Evolutionary conservation across 2,329 filamentous ascomycete species (phyloP).

Genomic region (Phialocephala sp.): DNA sequence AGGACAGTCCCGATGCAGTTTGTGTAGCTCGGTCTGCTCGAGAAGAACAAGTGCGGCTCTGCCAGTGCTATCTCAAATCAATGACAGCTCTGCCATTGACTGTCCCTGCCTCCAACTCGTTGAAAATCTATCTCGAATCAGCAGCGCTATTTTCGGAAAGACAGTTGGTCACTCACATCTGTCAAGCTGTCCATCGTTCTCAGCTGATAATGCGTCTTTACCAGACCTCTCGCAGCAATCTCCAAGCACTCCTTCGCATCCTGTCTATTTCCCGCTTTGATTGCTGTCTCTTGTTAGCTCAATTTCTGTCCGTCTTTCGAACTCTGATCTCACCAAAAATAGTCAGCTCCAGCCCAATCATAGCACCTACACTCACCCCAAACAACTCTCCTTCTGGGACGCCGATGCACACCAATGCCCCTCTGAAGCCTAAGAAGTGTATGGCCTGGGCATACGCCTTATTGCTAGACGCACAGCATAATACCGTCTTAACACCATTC

Average conservation of each 20-base stretch:
- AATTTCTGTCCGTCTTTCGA: background rate
- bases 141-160: background rate
- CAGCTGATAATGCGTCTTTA: constrained; percentile 48
- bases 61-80: constrained; percentile 10
- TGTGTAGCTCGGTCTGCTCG: background rate
- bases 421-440: constrained; percentile 50
- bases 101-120: constrained; percentile 17
- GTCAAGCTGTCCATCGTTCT: constrained; percentile 46
- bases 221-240: constrained; percentile 50
- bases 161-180: constrained; percentile 7
- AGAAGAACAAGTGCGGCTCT: background rate
- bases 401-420: constrained; percentile 54
- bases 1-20: too few relatives aligned
- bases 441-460: constrained; percentile 53
- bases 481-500: constrained; percentile 42
- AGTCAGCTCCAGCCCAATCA: constrained; percentile 15
- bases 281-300: constrained; percentile 40
- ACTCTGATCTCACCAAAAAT: constrained; percentile 12
- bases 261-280: constrained; percentile 50
- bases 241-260: constrained; percentile 53
- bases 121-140: constrained; percentile 14
- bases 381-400: constrained; percentile 49
- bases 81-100: constrained; percentile 18
- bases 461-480: constrained; percentile 57
- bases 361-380: constrained; percentile 43